Conservation (phyloP, 805 yeast species). For the Metschnikowia proteae region DNA sequence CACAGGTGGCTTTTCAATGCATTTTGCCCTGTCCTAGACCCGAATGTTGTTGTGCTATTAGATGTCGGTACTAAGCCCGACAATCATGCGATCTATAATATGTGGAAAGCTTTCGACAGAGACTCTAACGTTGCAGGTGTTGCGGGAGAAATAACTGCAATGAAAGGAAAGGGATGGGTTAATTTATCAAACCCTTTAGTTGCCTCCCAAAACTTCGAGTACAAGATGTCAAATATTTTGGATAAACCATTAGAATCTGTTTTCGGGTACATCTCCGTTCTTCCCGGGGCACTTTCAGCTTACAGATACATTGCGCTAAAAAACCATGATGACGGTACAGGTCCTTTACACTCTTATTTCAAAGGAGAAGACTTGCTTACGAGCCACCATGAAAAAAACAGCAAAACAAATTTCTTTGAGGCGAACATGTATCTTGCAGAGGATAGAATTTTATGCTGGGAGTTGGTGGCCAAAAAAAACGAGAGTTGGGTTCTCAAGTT, state of each 20-base stretch:
- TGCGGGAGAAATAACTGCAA: slow-evolving; percentile 94
- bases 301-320: slow-evolving; percentile 84
- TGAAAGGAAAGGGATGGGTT: slow-evolving; percentile 85
- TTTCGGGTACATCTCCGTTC: slow-evolving; percentile 88
- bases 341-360: slow-evolving; percentile 85
- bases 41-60: slow-evolving; percentile 80
- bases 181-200: slow-evolving; percentile 86
- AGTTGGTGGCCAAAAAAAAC: slow-evolving; percentile 24
- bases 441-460: slow-evolving; percentile 31
- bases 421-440: slow-evolving; percentile 55
- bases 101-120: slow-evolving; percentile 96
- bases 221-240: slow-evolving; percentile 92
- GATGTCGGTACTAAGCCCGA: slow-evolving; percentile 99
- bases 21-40: slow-evolving; percentile 85
- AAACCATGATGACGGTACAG: slow-evolving; percentile 86
- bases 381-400: slow-evolving; percentile 26
- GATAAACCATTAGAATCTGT: slow-evolving; percentile 92
- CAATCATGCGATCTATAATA: slow-evolving; percentile 77
- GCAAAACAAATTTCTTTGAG: slow-evolving; percentile 75
- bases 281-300: slow-evolving; percentile 96
- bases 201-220: slow-evolving; percentile 94
- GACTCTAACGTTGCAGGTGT: slow-evolving; percentile 99
- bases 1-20: slow-evolving; percentile 98
- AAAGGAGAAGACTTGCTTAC: slow-evolving; percentile 67
- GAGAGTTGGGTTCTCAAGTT: slow-evolving; percentile 29